A percentile compares a stretch with the other conserved stretches of the same genome.
Evolutionary conservation across 352 stramenopile species (phyloP).

Genomic region (Globisporangium recalcitrans): DNA sequence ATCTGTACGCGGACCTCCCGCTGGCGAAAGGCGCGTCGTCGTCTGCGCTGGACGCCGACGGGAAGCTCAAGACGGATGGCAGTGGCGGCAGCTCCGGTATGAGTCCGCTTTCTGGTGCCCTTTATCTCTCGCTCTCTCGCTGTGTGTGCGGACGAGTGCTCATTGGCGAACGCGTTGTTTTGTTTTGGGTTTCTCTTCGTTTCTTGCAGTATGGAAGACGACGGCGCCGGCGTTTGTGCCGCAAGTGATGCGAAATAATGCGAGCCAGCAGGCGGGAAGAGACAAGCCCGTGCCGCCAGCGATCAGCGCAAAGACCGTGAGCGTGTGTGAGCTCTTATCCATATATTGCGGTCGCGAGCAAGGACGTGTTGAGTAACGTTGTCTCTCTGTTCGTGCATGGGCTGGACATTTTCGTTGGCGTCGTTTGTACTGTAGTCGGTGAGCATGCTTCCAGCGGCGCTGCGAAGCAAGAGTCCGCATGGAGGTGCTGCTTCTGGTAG

Average conservation of each 20-base stretch:
- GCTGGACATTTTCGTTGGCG: neutral
- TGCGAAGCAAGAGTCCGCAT: slow-evolving; percentile 40
- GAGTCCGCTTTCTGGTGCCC: neutral
- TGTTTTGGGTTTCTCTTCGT: neutral
- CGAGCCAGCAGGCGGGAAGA: neutral
- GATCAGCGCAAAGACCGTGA: slow-evolving; percentile 19
- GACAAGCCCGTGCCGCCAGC: neutral
- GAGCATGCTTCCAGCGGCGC: slow-evolving; percentile 44
- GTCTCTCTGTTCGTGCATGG: too few relatives aligned
- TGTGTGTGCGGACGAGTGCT: neutral
- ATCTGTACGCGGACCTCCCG: slow-evolving; percentile 76
- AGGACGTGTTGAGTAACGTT: neutral
- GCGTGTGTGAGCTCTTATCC: neutral
- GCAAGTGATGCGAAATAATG: slow-evolving; percentile 23
- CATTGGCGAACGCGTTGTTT: neutral
- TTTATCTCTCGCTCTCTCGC: neutral
- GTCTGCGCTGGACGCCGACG: slow-evolving; percentile 40
- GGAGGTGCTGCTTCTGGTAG: neutral
- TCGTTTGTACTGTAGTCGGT: slow-evolving; percentile 21
- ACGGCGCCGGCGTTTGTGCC: slow-evolving; percentile 46
- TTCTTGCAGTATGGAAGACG: slow-evolving; percentile 43
- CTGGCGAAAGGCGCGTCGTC: slow-evolving; percentile 56
- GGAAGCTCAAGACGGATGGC: slow-evolving; percentile 39
- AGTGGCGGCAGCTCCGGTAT: slow-evolving; percentile 22
- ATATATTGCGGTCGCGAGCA: too few relatives aligned